A percentile compares a stretch with the other conserved stretches of the same genome.
These are phyloP conservation scores for Neurospora sp. DNA, from an alignment of 495 filamentous ascomycete genomes.

Conservation along the genomic window DNA sequence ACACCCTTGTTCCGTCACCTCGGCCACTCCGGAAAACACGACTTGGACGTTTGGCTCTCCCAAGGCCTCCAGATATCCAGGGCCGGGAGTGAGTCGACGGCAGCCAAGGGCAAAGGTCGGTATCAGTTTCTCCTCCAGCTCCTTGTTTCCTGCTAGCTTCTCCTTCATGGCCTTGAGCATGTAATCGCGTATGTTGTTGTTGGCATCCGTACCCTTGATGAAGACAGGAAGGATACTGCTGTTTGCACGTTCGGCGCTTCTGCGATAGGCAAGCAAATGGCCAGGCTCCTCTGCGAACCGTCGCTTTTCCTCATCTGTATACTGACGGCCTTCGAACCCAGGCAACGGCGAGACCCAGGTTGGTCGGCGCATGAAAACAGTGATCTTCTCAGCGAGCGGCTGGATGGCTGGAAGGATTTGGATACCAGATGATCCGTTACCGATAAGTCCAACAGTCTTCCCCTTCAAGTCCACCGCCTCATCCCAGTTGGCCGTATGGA, in stretches of 20 bases:
- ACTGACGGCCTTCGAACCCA: constrained; percentile 25
- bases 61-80: constrained; percentile 51
- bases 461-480: constrained; percentile 31
- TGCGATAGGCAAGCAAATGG: constrained; percentile 15
- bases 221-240: constrained; percentile 30
- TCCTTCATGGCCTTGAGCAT: constrained; percentile 10
- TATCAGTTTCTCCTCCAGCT: constrained; percentile 29
- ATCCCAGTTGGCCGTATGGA: constrained; percentile 45
- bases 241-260: constrained; percentile 18
- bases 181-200: constrained; percentile 7
- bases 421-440: constrained; percentile 31
- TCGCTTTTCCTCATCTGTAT: constrained; percentile 19
- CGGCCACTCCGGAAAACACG: constrained; percentile 32
- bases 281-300: constrained; percentile 21
- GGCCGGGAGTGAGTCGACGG: constrained; percentile 50
- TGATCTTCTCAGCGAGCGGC: constrained; percentile 26
- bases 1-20: constrained; percentile 39
- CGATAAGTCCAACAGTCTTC: constrained; percentile 34
- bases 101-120: constrained; percentile 52
- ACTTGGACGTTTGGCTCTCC: constrained; percentile 31
- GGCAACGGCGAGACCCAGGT: constrained; percentile 44
- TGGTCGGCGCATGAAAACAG: constrained; percentile 42
- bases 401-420: constrained; percentile 45
- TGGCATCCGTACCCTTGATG: constrained; percentile 21
- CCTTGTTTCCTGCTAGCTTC: constrained; percentile 16